Evolutionary conservation across 2,329 filamentous ascomycete species (phyloP).

Genomic region (Cordyceps cateniannulata): DNA sequence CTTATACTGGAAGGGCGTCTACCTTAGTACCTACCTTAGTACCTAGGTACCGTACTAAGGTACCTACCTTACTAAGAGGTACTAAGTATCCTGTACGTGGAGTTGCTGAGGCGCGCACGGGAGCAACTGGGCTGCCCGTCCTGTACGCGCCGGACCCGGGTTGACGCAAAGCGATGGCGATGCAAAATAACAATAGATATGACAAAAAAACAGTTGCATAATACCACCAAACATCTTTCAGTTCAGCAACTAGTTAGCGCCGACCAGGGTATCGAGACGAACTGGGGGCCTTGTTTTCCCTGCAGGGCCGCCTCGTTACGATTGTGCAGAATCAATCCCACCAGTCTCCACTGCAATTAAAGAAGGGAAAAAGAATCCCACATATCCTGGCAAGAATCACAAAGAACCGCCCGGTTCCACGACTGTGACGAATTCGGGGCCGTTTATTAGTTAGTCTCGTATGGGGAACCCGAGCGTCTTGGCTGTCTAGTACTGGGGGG

Average conservation of each 20-base stretch:
- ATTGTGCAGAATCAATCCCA: slow-evolving; percentile 11
- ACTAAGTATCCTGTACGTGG: too few relatives aligned
- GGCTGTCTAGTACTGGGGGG: too few relatives aligned
- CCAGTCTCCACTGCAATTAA: slow-evolving; percentile 11
- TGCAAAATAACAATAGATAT: neutral
- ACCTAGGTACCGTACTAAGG: too few relatives aligned
- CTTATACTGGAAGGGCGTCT: too few relatives aligned
- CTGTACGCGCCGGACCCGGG: too few relatives aligned
- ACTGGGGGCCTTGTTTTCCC: neutral
- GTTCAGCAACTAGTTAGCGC: neutral
- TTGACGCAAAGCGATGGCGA: too few relatives aligned
- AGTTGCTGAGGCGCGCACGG: too few relatives aligned
- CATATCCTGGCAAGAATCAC: neutral
- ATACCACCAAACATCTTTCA: neutral
- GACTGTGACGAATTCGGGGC: neutral
- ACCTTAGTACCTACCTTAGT: too few relatives aligned
- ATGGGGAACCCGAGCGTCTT: neutral
- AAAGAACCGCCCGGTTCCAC: too few relatives aligned
- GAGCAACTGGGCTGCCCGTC: too few relatives aligned
- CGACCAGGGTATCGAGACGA: neutral
- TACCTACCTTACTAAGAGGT: too few relatives aligned
- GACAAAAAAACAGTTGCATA: neutral
- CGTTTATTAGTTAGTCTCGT: neutral
- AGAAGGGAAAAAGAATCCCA: neutral
- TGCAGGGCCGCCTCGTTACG: slow-evolving; percentile 2